phyloP scores from a whole-genome alignment of 2,329 filamentous ascomycete genomes.

The Xylariaceae sp. region DNA sequence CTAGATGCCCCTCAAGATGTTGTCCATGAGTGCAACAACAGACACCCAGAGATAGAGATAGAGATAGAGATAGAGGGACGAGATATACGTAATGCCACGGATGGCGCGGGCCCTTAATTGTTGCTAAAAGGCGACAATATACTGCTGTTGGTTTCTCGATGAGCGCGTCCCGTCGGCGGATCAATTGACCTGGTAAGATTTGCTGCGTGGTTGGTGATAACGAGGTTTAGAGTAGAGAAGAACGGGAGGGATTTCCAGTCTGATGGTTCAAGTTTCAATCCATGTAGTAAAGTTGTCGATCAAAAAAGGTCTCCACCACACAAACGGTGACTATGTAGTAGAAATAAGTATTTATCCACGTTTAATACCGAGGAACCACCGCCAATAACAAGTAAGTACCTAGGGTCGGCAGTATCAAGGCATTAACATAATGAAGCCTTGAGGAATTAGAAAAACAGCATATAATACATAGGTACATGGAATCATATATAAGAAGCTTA shows the following conservation, averaged over 20 bases:
- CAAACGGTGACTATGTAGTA: background rate
- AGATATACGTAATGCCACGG: background rate
- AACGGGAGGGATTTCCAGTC: background rate
- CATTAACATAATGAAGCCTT: too few species aligned
- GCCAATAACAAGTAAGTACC: too few species aligned
- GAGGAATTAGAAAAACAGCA: too few species aligned
- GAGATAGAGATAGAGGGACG: too few species aligned
- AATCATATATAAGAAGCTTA: background rate
- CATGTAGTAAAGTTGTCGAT: background rate
- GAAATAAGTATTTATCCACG: background rate
- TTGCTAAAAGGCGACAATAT: too few species aligned
- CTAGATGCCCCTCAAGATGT: background rate
- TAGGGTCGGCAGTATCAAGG: too few species aligned
- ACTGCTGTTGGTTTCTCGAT: too few species aligned
- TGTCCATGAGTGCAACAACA: conserved; percentile 4
- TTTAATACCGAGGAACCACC: background rate
- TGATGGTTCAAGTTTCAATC: too few species aligned
- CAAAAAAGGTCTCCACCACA: background rate
- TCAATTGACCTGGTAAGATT: background rate
- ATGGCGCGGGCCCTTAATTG: too few species aligned
- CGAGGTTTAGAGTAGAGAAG: background rate
- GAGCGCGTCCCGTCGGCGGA: too few species aligned
- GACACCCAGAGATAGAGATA: too few species aligned
- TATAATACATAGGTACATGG: background rate
- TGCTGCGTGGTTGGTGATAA: background rate